Base-by-base conservation (phyloP, 352 stramenopile species). In the Poterioochromonas sp. region DNA sequence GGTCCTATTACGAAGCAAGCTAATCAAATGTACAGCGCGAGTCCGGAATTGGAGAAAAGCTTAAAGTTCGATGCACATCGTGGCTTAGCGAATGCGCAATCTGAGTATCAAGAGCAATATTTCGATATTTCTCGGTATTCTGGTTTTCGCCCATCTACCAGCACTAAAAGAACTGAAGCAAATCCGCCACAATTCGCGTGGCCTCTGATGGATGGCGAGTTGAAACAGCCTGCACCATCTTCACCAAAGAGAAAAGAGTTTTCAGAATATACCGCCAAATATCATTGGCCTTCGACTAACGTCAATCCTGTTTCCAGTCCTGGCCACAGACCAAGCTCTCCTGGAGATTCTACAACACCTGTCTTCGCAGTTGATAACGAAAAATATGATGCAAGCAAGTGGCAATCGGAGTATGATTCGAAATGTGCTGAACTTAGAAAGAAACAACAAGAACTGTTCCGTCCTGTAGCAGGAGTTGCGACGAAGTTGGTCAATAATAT, bases 281-380 rank as follows among this genome's bases (percentile, higher is more conserved):
- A 40, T 39, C 58, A 68, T 37, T 68, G 58, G 58, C 58, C 58
- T 68, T 18, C 58, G 5, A 26, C 58, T 39, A 39, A 68, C 44
- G 8, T 53, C 44, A 8, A n/a, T n/a, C n/a, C n/a, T n/a, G n/a
- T n/a, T n/a, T n/a, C n/a, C n/a, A n/a, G n/a, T n/a, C n/a, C n/a
- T n/a, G n/a, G n/a, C n/a, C n/a, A n/a, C n/a, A n/a, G n/a, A n/a
- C n/a, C n/a, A n/a, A n/a, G n/a, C n/a, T n/a, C n/a, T n/a, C n/a
- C 44, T 53, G 20, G 44, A 53, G 8, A 8, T 53, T 20, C 20
- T 20, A 53, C 20, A 53, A 53, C 44, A 53, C 44, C 8, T 20
- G 47, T 58, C 47, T 58, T 58, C 26, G 47, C 47, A 26, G 15
- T 58, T 15, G 47, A 58, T 58, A 26, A 58, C 47, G 47, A 58